phyloP scores from a whole-genome alignment of 495 filamentous ascomycete genomes.

The Aspergillus bertholletiae region DNA sequence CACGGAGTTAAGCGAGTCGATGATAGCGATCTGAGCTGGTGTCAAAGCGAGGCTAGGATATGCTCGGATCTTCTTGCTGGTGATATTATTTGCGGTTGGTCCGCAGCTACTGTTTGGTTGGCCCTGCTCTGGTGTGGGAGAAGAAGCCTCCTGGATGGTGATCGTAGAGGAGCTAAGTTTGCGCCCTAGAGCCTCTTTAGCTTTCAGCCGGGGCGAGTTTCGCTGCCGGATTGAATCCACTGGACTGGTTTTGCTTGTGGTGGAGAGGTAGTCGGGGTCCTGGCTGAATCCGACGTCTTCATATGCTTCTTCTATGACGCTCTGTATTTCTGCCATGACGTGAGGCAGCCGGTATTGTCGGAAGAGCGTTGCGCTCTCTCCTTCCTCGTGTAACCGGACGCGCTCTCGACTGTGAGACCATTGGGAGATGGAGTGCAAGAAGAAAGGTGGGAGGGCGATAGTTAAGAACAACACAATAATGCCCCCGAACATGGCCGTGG shows the following conservation, averaged over 20 bases:
- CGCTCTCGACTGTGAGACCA: conserved; percentile 66
- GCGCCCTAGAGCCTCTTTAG: not conserved
- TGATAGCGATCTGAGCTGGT: conserved; percentile 76
- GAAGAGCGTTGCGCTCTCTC: conserved; percentile 59
- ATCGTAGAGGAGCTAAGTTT: not conserved
- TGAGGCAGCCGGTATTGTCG: conserved; percentile 67
- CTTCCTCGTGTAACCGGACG: conserved; percentile 71
- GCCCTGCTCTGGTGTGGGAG: no score
- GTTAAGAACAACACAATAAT: conserved; percentile 64
- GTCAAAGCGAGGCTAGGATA: conserved; percentile 74
- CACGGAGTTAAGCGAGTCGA: conserved; percentile 69
- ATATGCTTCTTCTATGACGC: conserved; percentile 68
- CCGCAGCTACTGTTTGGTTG: no score
- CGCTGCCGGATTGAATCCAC: not conserved
- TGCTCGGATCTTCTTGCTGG: conserved; percentile 10
- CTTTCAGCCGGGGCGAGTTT: not conserved
- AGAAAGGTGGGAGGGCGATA: conserved; percentile 62
- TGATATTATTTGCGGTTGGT: no score
- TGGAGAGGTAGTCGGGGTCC: conserved; percentile 57
- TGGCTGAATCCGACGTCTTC: conserved; percentile 65
- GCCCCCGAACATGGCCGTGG: conserved; percentile 53
- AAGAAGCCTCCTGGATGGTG: not conserved
- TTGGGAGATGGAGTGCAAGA: conserved; percentile 73
- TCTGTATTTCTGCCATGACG: conserved; percentile 67
- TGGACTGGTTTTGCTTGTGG: not conserved